Base-by-base conservation (phyloP, 164 flowering plant species). In the Kingdonia uniflora region DNA sequence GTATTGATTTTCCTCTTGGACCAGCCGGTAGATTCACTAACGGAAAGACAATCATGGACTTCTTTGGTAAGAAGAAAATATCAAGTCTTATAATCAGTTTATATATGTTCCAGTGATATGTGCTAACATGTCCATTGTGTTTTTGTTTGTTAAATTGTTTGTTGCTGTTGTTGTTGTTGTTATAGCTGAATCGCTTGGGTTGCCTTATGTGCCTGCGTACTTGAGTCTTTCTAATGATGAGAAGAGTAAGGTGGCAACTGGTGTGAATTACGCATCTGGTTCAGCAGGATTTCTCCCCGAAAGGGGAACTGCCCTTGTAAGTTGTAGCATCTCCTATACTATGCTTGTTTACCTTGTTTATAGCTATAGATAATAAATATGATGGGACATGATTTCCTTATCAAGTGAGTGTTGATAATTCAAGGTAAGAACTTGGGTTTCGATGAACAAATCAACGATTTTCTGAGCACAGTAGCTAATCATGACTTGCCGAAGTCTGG, bases 21-120 rank as follows among this genome's bases (percentile, higher is more conserved):
- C 16, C 33, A 4, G 54, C 64, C 0, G 64, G 64, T 2, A 35
- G 64, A 39, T 52, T 53, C 26, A 53, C 47, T 11, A 61, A 53
- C 24, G 58, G 64, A 26, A 45, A 46, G 10, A 61, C 57, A 13
- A 0, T 24, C n/a, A 26, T 22, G 23, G 58, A 61, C 54, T 39
- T 45, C 23, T 11, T 54, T 0, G 58, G 53, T 61, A 15, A 26
- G 57, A 7, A 2, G 15, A 42, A n/a, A 42, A 1, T 13, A 13
- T 14, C 1, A n/a, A 14, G 16, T 1, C 14, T 42, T 12, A 14
- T 39, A 1, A 5, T 39, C 4, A 43, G 21, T 5, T 10, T 19
- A 0, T 11, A 20, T 10, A 6, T n/a, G n/a, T n/a, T n/a, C n/a
- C n/a, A n/a, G n/a, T n/a, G n/a, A n/a, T n/a, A n/a, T n/a, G n/a